Evolutionary conservation across 83 land plant species (phyloP).

Genomic region (Larix sibirica): DNA sequence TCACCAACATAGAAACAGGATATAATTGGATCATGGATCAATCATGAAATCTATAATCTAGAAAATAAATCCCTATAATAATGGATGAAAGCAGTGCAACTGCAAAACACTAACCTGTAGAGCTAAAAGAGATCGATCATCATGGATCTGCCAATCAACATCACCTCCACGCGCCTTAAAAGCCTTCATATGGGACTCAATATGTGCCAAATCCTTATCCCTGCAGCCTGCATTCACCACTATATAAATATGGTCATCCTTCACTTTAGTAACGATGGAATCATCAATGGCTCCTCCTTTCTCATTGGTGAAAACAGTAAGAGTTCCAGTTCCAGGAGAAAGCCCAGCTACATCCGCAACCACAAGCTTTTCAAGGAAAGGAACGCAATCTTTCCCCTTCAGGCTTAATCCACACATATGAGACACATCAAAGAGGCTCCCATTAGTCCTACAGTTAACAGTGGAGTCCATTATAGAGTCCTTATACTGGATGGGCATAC

Average conservation of each 20-base stretch:
- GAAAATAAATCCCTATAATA: too few species aligned
- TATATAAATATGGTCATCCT: slow-evolving; percentile 83
- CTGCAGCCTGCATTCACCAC: slow-evolving; percentile 99
- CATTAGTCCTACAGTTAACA: slow-evolving; percentile 78
- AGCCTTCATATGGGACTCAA: slow-evolving; percentile 81
- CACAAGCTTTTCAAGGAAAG: slow-evolving; percentile 91
- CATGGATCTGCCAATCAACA: slow-evolving; percentile 93
- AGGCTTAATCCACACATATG: slow-evolving; percentile 99
- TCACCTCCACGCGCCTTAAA: slow-evolving; percentile 87
- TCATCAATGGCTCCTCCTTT: slow-evolving; percentile 96
- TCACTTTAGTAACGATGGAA: slow-evolving; percentile 96
- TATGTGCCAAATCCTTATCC: slow-evolving; percentile 95
- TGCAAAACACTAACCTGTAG: slow-evolving; percentile 63
- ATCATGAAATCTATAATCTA: too few species aligned
- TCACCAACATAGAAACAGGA: too few species aligned
- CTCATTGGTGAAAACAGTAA: slow-evolving; percentile 95
- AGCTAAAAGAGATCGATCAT: slow-evolving; percentile 92
- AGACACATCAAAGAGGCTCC: slow-evolving; percentile 93
- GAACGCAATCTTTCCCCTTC: slow-evolving; percentile 73
- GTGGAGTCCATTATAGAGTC: slow-evolving; percentile 98
- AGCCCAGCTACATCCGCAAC: slow-evolving; percentile 93
- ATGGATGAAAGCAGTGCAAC: too few species aligned
- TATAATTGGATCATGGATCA: too few species aligned
- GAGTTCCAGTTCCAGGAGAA: slow-evolving; percentile 78
- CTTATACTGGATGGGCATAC: slow-evolving; percentile 98